These are phyloP conservation scores for Solidago caesia DNA, from an alignment of 129 eudicot genomes.

Conservation along the genomic window DNA sequence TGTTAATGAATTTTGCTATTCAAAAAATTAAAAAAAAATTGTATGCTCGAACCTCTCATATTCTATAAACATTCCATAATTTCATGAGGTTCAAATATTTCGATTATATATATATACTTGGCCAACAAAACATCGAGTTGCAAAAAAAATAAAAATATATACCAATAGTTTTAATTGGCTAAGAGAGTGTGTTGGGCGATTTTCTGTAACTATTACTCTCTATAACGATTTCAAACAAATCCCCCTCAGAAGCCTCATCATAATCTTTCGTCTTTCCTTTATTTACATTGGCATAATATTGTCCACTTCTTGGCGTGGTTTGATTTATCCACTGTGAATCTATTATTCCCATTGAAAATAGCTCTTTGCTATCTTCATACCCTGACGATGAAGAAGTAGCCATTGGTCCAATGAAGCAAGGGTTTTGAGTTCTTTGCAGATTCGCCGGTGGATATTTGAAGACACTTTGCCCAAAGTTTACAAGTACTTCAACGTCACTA, in stretches of 20 bases:
- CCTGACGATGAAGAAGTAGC: constrained; percentile 53
- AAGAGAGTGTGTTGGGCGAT: constrained; percentile 36
- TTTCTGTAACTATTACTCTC: constrained; percentile 50
- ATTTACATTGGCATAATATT: constrained; percentile 29
- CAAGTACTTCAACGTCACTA: constrained; percentile 46
- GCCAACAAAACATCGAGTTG: too few relatives aligned
- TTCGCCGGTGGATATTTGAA: constrained; percentile 70
- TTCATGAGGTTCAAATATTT: too few relatives aligned
- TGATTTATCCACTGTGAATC: constrained; percentile 76
- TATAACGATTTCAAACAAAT: constrained; percentile 81
- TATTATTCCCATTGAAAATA: constrained; percentile 85
- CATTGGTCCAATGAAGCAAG: constrained; percentile 68
- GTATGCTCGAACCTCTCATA: too few relatives aligned
- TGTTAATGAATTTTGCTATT: too few relatives aligned
- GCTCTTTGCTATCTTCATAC: constrained; percentile 85
- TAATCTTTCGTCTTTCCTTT: constrained; percentile 40
- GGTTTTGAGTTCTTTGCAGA: constrained; percentile 75
- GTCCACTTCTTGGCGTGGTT: constrained; percentile 37
- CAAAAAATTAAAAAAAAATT: too few relatives aligned
- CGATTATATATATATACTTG: too few relatives aligned
- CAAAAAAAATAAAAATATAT: too few relatives aligned
- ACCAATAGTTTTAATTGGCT: too few relatives aligned
- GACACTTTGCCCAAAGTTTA: constrained; percentile 77
- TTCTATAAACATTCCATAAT: too few relatives aligned
- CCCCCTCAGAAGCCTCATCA: constrained; percentile 71